A percentile compares a stretch with the other conserved stretches of the same genome.
phyloP scores from a whole-genome alignment of 495 filamentous ascomycete species.

The Echria macrotheca region DNA sequence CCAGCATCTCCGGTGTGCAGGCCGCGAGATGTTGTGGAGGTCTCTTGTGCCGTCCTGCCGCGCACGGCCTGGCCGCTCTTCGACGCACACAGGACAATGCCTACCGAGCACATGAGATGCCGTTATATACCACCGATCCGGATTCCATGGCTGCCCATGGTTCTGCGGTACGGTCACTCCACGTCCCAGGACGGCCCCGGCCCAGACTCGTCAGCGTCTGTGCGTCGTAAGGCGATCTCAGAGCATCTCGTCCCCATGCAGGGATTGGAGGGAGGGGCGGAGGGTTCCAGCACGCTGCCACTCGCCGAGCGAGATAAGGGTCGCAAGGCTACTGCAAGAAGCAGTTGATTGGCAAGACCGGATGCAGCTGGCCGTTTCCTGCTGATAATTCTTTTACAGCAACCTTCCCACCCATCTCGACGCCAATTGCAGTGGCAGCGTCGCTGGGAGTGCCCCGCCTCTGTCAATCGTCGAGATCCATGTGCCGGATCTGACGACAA shows the following conservation, averaged over 20 bases:
- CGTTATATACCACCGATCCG: not conserved
- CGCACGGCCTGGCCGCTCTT: not conserved
- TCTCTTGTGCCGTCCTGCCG: not conserved
- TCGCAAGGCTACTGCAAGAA: slow-evolving; percentile 13
- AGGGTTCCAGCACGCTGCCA: not conserved
- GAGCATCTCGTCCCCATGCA: not conserved
- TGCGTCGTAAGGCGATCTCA: slow-evolving; percentile 2
- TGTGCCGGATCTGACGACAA: not conserved
- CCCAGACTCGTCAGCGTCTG: not conserved
- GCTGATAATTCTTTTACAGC: slow-evolving; percentile 44
- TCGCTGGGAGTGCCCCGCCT: not conserved
- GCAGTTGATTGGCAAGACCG: slow-evolving; percentile 32
- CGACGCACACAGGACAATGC: too few species aligned
- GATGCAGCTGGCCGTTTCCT: slow-evolving; percentile 24
- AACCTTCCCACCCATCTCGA: slow-evolving; percentile 19
- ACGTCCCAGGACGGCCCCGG: not conserved
- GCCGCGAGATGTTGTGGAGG: too few species aligned
- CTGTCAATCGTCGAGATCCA: not conserved
- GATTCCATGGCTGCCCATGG: not conserved
- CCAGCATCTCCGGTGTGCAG: too few species aligned
- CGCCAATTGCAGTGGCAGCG: slow-evolving; percentile 4
- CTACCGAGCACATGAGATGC: too few species aligned
- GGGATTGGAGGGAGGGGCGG: slow-evolving; percentile 6
- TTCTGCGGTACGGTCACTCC: not conserved
- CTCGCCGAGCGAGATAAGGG: slow-evolving; percentile 32